Evolutionary conservation across 2,329 filamentous ascomycete genomes (phyloP).

Genomic region (Alternaria burnsii): DNA sequence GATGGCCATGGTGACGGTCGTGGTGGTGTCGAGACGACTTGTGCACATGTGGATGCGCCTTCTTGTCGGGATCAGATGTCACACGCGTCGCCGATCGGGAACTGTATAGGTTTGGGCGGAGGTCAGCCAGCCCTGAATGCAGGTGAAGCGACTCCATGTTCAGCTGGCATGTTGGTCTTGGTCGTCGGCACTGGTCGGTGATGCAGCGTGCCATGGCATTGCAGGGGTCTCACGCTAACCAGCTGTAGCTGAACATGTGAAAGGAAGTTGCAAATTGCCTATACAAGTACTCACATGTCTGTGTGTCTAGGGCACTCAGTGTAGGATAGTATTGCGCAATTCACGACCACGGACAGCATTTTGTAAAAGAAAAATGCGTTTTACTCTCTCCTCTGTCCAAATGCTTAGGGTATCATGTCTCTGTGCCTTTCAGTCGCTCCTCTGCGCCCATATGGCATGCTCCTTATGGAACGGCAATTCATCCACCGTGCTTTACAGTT

Average conservation of each 20-base stretch:
- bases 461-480: constrained; percentile 13
- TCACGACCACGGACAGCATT: background rate
- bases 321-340: background rate
- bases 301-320: background rate
- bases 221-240: constrained; percentile 18
- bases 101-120: constrained; percentile 38
- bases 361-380: constrained; percentile 6
- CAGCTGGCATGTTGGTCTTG: constrained; percentile 21
- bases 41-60: constrained; percentile 34
- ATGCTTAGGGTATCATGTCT: constrained; percentile 13
- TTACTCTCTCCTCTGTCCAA: background rate
- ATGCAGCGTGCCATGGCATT: constrained; percentile 15
- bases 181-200: background rate
- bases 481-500: background rate
- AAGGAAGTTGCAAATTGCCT: background rate
- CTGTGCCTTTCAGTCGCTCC: background rate
- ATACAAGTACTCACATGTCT: background rate
- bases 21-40: constrained; percentile 38
- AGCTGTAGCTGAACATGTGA: constrained; percentile 8
- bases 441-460: background rate
- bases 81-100: constrained; percentile 33
- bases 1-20: constrained; percentile 39
- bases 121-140: constrained; percentile 26
- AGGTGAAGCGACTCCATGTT: constrained; percentile 35
- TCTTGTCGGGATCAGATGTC: constrained; percentile 41